Percentiles rank a stretch among this genome's conserved stretches.
phyloP scores from a whole-genome alignment of 176 grass and related monocot genomes.

The Oryza meyeriana region DNA sequence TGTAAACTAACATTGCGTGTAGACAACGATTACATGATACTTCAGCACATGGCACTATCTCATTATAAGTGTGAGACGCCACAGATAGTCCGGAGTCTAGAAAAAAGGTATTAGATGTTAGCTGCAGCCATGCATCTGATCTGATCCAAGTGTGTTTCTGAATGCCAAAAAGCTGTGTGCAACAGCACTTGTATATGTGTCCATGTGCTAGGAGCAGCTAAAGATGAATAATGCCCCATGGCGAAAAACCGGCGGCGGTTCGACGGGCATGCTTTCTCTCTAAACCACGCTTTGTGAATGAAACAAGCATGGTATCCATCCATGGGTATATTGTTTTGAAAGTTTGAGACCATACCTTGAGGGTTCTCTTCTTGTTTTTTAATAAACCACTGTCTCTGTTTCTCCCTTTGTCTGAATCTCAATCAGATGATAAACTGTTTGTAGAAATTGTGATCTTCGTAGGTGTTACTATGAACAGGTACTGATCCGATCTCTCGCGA shows the following conservation, averaged over 20 bases:
- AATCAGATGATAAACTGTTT: background rate
- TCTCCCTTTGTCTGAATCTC: background rate
- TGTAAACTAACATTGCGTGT: background rate
- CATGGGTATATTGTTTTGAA: background rate
- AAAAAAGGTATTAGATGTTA: background rate
- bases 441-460: too few species aligned
- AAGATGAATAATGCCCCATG: background rate
- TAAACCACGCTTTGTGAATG: background rate
- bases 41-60: background rate
- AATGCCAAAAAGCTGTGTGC: background rate
- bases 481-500: background rate
- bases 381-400: background rate
- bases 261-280: background rate
- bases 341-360: background rate
- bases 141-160: background rate
- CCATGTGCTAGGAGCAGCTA: background rate
- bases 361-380: background rate
- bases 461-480: too few species aligned
- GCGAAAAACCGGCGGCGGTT: background rate
- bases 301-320: background rate
- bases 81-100: background rate
- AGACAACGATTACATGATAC: background rate
- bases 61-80: background rate
- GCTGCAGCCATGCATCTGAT: background rate
- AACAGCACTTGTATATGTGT: background rate